These are phyloP conservation scores for Amanita thiersii DNA, from an alignment of 768 basidiomycete species.

Conservation along the genomic window DNA sequence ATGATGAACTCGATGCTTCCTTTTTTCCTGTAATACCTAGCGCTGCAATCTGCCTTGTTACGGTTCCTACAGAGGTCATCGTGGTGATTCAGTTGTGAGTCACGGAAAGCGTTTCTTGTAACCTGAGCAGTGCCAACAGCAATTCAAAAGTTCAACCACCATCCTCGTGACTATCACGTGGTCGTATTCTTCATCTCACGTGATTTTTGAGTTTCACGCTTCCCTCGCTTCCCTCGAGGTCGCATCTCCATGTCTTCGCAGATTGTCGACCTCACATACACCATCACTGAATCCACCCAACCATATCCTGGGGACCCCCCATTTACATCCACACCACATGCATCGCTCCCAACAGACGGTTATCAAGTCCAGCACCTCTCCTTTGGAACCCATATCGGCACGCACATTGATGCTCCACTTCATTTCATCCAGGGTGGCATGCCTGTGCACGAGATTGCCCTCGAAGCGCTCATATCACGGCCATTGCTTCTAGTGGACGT, in stretches of 20 bases:
- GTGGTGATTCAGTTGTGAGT: not conserved
- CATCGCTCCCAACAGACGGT: slow-evolving; percentile 36
- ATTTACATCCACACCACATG: slow-evolving; percentile 29
- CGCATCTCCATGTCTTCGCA: no score
- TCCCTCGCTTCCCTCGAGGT: no score
- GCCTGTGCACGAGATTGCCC: slow-evolving; percentile 50
- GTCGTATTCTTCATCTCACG: no score
- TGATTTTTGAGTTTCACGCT: no score
- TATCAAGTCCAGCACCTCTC: slow-evolving; percentile 44
- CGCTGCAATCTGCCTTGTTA: slow-evolving; percentile 63
- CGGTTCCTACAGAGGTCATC: slow-evolving; percentile 43
- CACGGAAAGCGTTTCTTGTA: not conserved
- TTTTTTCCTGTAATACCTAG: slow-evolving; percentile 40
- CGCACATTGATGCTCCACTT: slow-evolving; percentile 72
- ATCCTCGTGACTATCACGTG: not conserved
- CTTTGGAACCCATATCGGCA: slow-evolving; percentile 66
- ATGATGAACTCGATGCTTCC: slow-evolving; percentile 15
- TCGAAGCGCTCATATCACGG: slow-evolving; percentile 39
- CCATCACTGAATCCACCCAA: slow-evolving; percentile 33
- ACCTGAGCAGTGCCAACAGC: not conserved
- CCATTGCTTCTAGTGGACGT: slow-evolving; percentile 52
- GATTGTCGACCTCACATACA: slow-evolving; percentile 50
- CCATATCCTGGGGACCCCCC: slow-evolving; percentile 51
- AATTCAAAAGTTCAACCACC: not conserved
- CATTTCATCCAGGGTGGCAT: slow-evolving; percentile 57